Evolutionary conservation across 1,284 basidiomycete genomes (phyloP).

Genomic region (Waitea zeae): DNA sequence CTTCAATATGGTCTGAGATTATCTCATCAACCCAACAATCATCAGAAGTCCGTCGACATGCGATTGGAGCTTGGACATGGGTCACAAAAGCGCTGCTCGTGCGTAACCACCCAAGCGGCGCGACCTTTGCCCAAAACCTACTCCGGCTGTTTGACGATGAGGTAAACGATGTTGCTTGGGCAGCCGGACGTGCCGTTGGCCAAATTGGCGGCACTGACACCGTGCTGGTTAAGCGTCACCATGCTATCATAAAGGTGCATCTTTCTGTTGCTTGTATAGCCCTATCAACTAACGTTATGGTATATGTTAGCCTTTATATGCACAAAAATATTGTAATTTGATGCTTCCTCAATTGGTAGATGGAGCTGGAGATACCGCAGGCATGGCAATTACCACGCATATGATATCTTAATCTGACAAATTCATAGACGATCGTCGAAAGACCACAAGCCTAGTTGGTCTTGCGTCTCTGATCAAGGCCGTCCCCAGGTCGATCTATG

Average conservation of each 20-base stretch:
- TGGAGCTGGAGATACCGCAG: constrained; percentile 24
- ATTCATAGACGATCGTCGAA: constrained; percentile 23
- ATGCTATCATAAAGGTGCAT: constrained; percentile 57
- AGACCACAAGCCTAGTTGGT: constrained; percentile 69
- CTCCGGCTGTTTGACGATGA: constrained; percentile 53
- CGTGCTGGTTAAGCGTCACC: constrained; percentile 60
- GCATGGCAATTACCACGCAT: background rate
- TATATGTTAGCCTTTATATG: constrained; percentile 51
- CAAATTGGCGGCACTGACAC: constrained; percentile 39
- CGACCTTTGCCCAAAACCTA: constrained; percentile 41
- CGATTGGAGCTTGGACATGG: constrained; percentile 55
- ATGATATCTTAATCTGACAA: too few relatives aligned
- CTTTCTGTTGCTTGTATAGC: constrained; percentile 1
- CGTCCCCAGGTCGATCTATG: constrained; percentile 63
- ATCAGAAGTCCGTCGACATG: constrained; percentile 32
- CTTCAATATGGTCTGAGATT: too few relatives aligned
- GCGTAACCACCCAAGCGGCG: constrained; percentile 43
- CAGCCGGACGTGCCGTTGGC: constrained; percentile 61
- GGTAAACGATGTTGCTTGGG: constrained; percentile 36
- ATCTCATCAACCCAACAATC: too few relatives aligned
- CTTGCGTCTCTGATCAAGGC: constrained; percentile 71
- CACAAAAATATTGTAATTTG: constrained; percentile 68
- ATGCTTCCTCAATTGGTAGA: constrained; percentile 63
- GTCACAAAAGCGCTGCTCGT: constrained; percentile 71
- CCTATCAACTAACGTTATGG: constrained; percentile 1